Percentiles rank a stretch among this genome's conserved stretches.
Conservation (phyloP, 495 filamentous ascomycete genomes). For the Talaromyces thailandensis region DNA sequence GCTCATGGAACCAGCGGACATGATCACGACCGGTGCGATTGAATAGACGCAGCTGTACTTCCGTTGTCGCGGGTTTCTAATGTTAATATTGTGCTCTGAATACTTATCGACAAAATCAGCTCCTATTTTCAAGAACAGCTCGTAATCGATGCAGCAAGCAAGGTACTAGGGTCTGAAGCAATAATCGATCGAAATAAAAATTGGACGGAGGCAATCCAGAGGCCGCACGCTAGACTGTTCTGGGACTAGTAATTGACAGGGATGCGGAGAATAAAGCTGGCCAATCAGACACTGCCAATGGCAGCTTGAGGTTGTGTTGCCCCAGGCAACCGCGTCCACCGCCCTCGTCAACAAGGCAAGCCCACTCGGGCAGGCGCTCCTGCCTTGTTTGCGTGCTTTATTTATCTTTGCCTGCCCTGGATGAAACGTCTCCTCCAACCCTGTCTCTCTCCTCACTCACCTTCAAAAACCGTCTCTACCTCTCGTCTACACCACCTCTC, state of each 20-base stretch:
- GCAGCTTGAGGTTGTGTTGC: neutral
- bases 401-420: neutral
- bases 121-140: neutral
- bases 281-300: neutral
- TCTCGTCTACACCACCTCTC: neutral
- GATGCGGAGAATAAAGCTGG: slow-evolving; percentile 5
- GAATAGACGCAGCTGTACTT: neutral
- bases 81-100: neutral
- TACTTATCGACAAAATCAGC: neutral
- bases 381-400: neutral
- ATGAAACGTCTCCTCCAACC: slow-evolving; percentile 1
- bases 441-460: slow-evolving; percentile 16
- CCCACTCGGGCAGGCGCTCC: slow-evolving; percentile 2
- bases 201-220: neutral
- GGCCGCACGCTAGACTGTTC: neutral
- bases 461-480: slow-evolving; percentile 6
- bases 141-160: neutral
- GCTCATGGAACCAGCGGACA: slow-evolving; percentile 23
- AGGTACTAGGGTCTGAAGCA: neutral
- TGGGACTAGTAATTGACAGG: neutral
- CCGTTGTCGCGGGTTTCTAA: neutral
- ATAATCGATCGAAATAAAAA: slow-evolving; percentile 1
- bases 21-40: neutral
- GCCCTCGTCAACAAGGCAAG: slow-evolving; percentile 4
- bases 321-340: neutral